These are phyloP conservation scores for Macrocybe gigantea DNA, from an alignment of 768 basidiomycete genomes.

Conservation along the genomic window DNA sequence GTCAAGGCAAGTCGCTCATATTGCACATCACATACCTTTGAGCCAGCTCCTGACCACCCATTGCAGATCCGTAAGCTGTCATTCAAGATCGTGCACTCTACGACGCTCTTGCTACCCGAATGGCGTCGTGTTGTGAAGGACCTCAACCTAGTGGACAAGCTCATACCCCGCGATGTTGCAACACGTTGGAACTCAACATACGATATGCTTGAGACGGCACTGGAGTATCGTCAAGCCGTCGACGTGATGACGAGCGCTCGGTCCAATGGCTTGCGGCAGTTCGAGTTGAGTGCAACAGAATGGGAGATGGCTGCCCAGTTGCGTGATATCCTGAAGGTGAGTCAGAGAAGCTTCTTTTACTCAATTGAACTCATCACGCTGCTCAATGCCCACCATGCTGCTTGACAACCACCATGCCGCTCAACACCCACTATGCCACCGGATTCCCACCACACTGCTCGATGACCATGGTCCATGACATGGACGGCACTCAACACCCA, in stretches of 20 bases:
- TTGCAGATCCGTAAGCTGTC: constrained; percentile 15
- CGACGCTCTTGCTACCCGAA: constrained; percentile 11
- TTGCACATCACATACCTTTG: no score
- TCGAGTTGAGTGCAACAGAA: constrained; percentile 18
- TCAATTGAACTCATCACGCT: no score
- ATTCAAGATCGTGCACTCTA: constrained; percentile 18
- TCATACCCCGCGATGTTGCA: constrained; percentile 30
- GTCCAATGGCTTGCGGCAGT: constrained; percentile 15
- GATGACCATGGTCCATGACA: no score
- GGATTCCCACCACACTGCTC: no score
- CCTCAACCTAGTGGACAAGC: constrained; percentile 4
- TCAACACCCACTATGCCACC: no score
- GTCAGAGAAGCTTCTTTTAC: no score
- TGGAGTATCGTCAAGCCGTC: constrained; percentile 20
- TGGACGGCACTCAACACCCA: no score
- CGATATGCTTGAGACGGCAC: constrained; percentile 28
- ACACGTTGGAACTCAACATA: constrained; percentile 34
- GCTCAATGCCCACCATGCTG: no score
- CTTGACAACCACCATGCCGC: no score
- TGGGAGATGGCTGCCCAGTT: constrained; percentile 29
- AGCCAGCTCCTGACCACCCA: no score
- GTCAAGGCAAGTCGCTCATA: constrained; percentile 27
- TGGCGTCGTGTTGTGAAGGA: constrained; percentile 14
- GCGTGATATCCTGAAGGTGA: constrained; percentile 20
- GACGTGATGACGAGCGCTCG: constrained; percentile 16